Base-by-base conservation (phyloP, 2,329 filamentous ascomycete genomes). In the Aspergillus fumigatus region DNA sequence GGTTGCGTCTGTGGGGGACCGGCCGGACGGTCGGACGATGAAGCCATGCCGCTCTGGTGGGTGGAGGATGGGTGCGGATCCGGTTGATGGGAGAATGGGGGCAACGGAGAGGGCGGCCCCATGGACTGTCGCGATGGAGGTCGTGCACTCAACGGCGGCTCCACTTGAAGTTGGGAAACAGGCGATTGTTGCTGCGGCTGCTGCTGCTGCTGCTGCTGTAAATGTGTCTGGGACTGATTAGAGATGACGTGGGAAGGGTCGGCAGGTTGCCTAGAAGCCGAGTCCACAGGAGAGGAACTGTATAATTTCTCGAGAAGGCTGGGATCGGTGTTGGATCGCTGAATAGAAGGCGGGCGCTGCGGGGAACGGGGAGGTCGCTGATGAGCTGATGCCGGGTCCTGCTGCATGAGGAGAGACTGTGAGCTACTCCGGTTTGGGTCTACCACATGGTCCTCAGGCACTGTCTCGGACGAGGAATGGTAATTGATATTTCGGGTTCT, bases 271-370 rank as follows among this genome's bases (percentile, higher is more conserved):
- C 41, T 21, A 19, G 51, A 53, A 19, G 51, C 38, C 23, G 58
- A 53, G 8, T 69, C 68, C 49, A 65, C 59, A 2, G 61, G 60
- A 21, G 66, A 67, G 14, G 62, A 59, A 7, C 62, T 63, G 51
- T 57, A 55, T 32, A 59, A 52, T 21, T 60, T 59, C n/a, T 65
- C 62, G 19, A 65, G 53, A 23, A 64, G 45, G n/a, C 59, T 56
- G 3, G 63, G 59, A 47, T 72, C 67, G 58, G 68, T 69, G 53
- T 60, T 67, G 53, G 65, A 65, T 19, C 68, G 68, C 25, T 64
- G 63, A 11, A 66, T 57, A 11, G 60, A 56, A 2, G 59, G 54
- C 29, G 43, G 54, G 54, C 23, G 48, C 54, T 59, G 59, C 52
- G 61, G 56, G 41, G 57, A 58, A 51, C 54, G 52, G 49, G 62